These are phyloP conservation scores for Hura crepitans DNA, from an alignment of 441 rosid species.

Conservation along the genomic window DNA sequence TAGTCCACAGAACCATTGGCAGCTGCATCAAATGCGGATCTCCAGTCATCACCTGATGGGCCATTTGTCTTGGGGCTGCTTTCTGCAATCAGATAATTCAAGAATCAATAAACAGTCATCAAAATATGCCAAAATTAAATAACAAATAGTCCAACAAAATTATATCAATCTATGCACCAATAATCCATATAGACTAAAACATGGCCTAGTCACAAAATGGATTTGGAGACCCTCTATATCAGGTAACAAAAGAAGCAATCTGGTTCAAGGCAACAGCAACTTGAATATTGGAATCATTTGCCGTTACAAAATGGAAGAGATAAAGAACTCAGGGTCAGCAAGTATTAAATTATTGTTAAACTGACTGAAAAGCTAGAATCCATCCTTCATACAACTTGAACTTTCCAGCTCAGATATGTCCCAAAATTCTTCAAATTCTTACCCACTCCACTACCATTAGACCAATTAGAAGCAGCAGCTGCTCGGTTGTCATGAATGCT, in stretches of 20 bases:
- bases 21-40: conserved; percentile 85
- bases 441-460: conserved; percentile 59
- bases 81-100: conserved; percentile 38
- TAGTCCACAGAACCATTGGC: conserved; percentile 42
- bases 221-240: neutral
- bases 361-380: neutral
- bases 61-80: conserved; percentile 70
- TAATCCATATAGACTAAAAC: neutral
- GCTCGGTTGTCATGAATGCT: conserved; percentile 87
- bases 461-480: conserved; percentile 78
- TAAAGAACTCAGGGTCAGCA: neutral
- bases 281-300: too few species aligned
- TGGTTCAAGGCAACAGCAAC: neutral
- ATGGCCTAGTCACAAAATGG: neutral
- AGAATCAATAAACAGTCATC: neutral
- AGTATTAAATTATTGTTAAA: neutral
- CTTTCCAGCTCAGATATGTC: neutral
- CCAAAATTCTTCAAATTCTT: neutral
- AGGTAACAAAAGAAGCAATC: neutral
- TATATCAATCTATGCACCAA: neutral
- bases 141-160: neutral
- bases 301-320: too few species aligned
- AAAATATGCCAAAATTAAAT: neutral
- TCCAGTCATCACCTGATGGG: conserved; percentile 84
- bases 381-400: neutral